Evolutionary conservation across 2,329 filamentous ascomycete genomes (phyloP).

Genomic region (Helotiales sp.): DNA sequence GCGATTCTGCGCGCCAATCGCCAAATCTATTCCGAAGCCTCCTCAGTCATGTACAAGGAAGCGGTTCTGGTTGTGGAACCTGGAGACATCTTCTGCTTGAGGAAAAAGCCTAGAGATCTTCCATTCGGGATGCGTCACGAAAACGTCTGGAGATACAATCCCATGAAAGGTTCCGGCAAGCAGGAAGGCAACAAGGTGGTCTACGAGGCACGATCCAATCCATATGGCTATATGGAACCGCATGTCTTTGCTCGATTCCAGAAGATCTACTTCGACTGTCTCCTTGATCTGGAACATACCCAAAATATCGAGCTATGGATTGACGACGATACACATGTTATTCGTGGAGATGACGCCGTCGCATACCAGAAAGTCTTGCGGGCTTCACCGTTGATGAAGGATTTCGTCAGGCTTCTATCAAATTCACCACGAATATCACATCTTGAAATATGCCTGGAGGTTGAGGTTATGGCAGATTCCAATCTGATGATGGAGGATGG

Average conservation of each 20-base stretch:
- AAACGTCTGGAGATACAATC: conserved; percentile 19
- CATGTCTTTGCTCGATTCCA: conserved; percentile 23
- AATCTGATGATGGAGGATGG: conserved; percentile 9
- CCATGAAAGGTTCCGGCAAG: conserved; percentile 7
- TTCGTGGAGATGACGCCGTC: not conserved
- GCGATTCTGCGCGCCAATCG: conserved; percentile 16
- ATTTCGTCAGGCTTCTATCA: conserved; percentile 19
- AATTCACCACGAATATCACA: conserved; percentile 8
- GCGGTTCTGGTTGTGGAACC: conserved; percentile 11
- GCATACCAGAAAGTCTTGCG: conserved; percentile 6
- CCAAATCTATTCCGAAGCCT: conserved; percentile 21
- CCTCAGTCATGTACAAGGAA: conserved; percentile 14
- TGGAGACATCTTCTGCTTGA: conserved; percentile 21
- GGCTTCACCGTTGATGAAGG: conserved; percentile 12
- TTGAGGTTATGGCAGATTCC: conserved; percentile 16
- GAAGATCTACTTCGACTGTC: conserved; percentile 15
- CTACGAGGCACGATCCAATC: conserved; percentile 2
- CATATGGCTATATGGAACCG: conserved; percentile 18
- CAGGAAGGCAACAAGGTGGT: not conserved
- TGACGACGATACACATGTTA: conserved; percentile 12
- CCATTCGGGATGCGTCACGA: conserved; percentile 3
- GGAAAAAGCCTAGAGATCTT: not conserved
- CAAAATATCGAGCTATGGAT: conserved; percentile 15
- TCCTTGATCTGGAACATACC: conserved; percentile 12
- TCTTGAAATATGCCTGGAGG: conserved; percentile 15